Percentiles rank a stretch among this genome's conserved stretches.
Conservation (phyloP, 1,284 basidiomycete genomes). For the Ganoderma multipileum region DNA sequence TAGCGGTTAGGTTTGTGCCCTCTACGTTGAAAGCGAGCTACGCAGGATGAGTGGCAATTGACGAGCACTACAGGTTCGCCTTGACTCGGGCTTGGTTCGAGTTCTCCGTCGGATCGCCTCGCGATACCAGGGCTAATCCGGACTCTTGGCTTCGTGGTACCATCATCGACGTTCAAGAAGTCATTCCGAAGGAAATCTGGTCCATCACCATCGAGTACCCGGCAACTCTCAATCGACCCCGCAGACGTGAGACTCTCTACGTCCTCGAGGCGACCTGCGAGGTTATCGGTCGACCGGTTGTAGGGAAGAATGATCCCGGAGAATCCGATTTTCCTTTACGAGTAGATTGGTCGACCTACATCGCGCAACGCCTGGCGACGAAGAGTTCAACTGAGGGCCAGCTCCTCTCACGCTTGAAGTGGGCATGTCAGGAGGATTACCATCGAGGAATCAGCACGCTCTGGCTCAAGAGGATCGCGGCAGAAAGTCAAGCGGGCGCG, state of each 20-base stretch:
- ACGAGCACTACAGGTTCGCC: slow-evolving; percentile 55
- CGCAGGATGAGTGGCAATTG: background rate
- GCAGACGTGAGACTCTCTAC: slow-evolving; percentile 48
- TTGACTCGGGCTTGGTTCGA: slow-evolving; percentile 68
- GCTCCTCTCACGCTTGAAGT: slow-evolving; percentile 52
- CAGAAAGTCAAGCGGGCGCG: slow-evolving; percentile 49
- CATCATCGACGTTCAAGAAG: slow-evolving; percentile 54
- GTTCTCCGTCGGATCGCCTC: slow-evolving; percentile 54
- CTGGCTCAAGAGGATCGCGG: slow-evolving; percentile 58
- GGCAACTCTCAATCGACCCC: background rate
- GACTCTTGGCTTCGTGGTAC: slow-evolving; percentile 43
- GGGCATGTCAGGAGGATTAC: slow-evolving; percentile 76
- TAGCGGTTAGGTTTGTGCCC: slow-evolving; percentile 61
- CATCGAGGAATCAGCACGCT: slow-evolving; percentile 66
- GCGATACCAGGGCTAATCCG: slow-evolving; percentile 32
- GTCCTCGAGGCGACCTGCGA: slow-evolving; percentile 75
- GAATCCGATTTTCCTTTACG: slow-evolving; percentile 45
- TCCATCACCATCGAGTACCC: slow-evolving; percentile 47
- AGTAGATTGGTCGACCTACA: slow-evolving; percentile 69
- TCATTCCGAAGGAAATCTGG: slow-evolving; percentile 68
- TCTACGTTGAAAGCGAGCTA: background rate
- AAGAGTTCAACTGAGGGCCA: background rate
- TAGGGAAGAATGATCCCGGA: no score
- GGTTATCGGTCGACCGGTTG: slow-evolving; percentile 55
- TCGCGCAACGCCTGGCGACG: slow-evolving; percentile 39